A percentile compares a stretch with the other conserved stretches of the same genome.
phyloP scores from a whole-genome alignment of 2,329 filamentous ascomycete species.

The Dichotomopilus funicola region DNA sequence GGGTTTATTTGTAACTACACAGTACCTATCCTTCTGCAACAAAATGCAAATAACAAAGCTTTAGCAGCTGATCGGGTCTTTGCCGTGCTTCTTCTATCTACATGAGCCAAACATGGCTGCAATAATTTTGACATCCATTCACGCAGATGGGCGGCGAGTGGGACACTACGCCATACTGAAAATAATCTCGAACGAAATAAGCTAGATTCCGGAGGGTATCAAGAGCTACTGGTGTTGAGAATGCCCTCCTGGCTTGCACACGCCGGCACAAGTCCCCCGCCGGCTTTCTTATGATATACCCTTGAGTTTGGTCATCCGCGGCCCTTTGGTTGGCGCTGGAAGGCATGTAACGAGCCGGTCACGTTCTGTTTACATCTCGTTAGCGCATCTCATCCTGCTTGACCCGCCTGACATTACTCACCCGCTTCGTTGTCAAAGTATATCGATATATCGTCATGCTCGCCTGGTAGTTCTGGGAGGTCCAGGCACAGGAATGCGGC shows the following conservation, averaged over 20 bases:
- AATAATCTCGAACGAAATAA: background rate
- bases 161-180: background rate
- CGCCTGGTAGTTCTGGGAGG: conserved; percentile 79
- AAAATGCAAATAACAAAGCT: background rate
- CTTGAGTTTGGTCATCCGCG: conserved; percentile 23
- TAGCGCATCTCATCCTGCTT: background rate
- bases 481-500: conserved; percentile 78
- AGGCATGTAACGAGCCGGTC: conserved; percentile 46
- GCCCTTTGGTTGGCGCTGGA: conserved; percentile 51
- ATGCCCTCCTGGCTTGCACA: background rate
- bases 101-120: background rate
- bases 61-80: too few relatives aligned
- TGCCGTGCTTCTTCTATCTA: background rate
- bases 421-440: conserved; percentile 73
- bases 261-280: background rate
- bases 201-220: conserved; percentile 19
- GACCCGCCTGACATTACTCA: conserved; percentile 38
- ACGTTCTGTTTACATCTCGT: conserved; percentile 38
- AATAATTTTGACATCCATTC: background rate
- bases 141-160: background rate
- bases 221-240: conserved; percentile 8
- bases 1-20: background rate
- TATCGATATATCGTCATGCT: conserved; percentile 87
- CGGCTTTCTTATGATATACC: conserved; percentile 10
- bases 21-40: background rate